Base-by-base conservation (phyloP, 371 early-diverging fungal genomes). In the Apophysomyces sp. region DNA sequence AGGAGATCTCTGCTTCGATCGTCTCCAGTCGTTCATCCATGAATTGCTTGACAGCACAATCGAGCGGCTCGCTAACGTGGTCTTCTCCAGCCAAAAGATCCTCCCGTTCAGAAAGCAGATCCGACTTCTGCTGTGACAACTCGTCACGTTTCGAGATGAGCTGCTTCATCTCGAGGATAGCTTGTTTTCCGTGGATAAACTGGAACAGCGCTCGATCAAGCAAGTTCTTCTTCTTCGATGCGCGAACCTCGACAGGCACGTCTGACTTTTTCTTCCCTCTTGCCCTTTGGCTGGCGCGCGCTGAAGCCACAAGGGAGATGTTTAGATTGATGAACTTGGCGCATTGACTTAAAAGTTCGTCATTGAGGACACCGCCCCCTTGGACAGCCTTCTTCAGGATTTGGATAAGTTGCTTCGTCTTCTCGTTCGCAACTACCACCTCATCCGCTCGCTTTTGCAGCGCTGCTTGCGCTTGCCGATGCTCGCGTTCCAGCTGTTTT, bases 1-100 rank as follows among this genome's bases (percentile, higher is more conserved):
- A 91, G 3, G 86, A 74, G 30, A 95, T 84, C 66, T 94, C 95
- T 13, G 93, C 86, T 36, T 89, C 91, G 30, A 95, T 86, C 29
- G 87, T 84, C 54, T 88, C 88, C n/a, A 95, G 75, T 7, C 92
- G 89, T 39, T 93, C 93, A 57, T 93, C 91, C 89, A 92, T 89
- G 65, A 89, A 88, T 16, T 82, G 72, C 29, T 81, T 72, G 2
- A 85, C 75, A 30, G 86, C 83, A 60, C 72, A 73, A 12, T 79
- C 76, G 37, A 81, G 62, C 21, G 76, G 49, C 6, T 73, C 63
- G 0, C 74, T 74, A 18, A 67, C 71, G 65, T 60, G 65, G 18
- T 57, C 57, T 41, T 69, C 15, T 24, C 77, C 78, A 49, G 76
- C 80, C 26, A 72, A 74, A 31, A 80, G 78, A 18, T 82, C 82